Percentiles rank a stretch among this genome's conserved stretches.
phyloP scores from a whole-genome alignment of 176 grass and related monocot genomes.

The Oryza longistaminata region DNA sequence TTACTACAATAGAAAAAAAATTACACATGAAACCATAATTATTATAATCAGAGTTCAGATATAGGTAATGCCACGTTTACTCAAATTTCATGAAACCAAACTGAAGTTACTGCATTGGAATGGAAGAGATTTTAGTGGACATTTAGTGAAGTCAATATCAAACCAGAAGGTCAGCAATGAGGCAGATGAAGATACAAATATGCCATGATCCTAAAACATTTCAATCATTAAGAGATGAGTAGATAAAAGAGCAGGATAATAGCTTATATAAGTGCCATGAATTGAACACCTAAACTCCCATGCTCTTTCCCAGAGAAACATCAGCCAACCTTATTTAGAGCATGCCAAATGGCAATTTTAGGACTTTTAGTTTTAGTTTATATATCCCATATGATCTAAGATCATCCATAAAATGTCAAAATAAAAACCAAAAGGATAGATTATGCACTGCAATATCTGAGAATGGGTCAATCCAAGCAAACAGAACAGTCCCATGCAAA shows the following conservation, averaged over 20 bases:
- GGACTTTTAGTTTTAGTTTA: too few relatives aligned
- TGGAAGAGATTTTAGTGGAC: not conserved
- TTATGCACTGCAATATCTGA: not conserved
- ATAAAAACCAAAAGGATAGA: not conserved
- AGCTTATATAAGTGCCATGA: not conserved
- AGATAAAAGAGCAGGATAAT: not conserved
- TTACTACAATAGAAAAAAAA: too few relatives aligned
- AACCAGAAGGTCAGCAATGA: not conserved
- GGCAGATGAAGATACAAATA: not conserved
- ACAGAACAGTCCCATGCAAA: not conserved
- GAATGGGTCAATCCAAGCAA: not conserved
- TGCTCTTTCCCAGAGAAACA: not conserved
- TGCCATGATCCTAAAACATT: not conserved
- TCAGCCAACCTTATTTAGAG: not conserved
- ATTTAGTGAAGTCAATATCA: not conserved
- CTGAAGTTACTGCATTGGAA: not conserved
- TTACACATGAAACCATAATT: too few relatives aligned
- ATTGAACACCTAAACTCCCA: not conserved
- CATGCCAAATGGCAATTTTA: not conserved
- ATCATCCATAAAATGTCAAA: not conserved
- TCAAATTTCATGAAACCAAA: not conserved
- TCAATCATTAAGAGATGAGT: not conserved
- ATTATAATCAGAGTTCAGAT: too few relatives aligned
- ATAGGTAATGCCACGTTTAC: too few relatives aligned
- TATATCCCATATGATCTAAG: not conserved